Evolutionary conservation across 2,329 filamentous ascomycete genomes (phyloP), one percentile per base, ranked within the genome.

Genomic region (Ophiostoma sp.): DNA sequence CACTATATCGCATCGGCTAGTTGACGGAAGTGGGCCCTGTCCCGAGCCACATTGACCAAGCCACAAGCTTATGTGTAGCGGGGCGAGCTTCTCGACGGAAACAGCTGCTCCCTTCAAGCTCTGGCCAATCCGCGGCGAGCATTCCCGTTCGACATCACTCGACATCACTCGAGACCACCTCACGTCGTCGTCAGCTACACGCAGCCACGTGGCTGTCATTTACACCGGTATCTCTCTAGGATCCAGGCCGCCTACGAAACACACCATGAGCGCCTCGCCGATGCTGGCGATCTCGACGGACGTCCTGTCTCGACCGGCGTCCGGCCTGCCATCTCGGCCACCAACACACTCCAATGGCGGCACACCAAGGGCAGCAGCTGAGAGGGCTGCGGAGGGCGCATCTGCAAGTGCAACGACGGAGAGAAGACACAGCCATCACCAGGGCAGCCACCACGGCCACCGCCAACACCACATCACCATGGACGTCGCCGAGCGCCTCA

Each of bases 401-500:
- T 49, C 45, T n/a, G 27, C 36, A 7, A 14, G 44, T 18, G 44
- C n/a, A 16, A 5, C 52, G 5, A 16, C 47, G 4, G 27, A 38
- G n/a, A 41, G 45, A 9, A 36, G 40, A 9, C 45, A 41, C 44
- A 18, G 8, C 52, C 38, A 55, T 36, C 74, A 4, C 71, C 76
- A 12, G 74, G 42, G 73, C 74, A 12, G 72, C 75, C 67, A 66
- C 16, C 40, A 42, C 52, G 12, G 12, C 49, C 67, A 52, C 65
- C 7, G 74, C 8, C 66, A 60, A 14, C 60, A 55, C 36, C 60
- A 66, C n/a, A 62, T 79, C 12, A 80, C 78, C 16, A 79, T 86
- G 69, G 87, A 89, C 74, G 77, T 88, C n/a, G 84, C 90, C n/a
- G 91, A 94, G 78, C 89, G 92, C 76, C 84, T 93, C 77, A 94